Percentiles rank a stretch among this genome's conserved stretches.
Conservation (phyloP, 2,329 filamentous ascomycete genomes). For the Nemania sp. region DNA sequence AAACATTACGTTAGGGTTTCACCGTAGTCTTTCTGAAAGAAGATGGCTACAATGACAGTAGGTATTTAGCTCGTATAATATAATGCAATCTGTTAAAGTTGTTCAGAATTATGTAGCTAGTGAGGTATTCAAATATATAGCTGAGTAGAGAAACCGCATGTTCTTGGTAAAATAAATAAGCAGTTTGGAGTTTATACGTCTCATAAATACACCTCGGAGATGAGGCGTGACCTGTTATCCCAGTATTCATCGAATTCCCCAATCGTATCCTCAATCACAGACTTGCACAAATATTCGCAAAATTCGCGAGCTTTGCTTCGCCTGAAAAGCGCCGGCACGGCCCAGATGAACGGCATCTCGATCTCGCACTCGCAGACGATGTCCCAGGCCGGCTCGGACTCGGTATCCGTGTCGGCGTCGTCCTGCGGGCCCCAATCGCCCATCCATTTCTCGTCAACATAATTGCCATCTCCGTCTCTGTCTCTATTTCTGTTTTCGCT, state of each 20-base stretch:
- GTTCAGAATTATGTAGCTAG: neutral
- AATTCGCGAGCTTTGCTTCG: constrained; percentile 29
- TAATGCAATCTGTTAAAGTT: neutral
- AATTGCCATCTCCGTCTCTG: too few species aligned
- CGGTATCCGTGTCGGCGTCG: constrained; percentile 28
- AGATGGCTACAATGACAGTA: neutral
- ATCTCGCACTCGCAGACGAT: constrained; percentile 34
- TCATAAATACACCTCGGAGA: constrained; percentile 2
- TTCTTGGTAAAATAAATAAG: neutral
- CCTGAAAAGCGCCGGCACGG: constrained; percentile 13
- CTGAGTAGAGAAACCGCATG: neutral
- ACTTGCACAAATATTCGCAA: constrained; percentile 28
- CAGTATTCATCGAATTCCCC: constrained; percentile 17
- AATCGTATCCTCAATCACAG: constrained; percentile 10
- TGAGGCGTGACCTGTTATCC: neutral
- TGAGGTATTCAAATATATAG: neutral
- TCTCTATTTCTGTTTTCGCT: neutral
- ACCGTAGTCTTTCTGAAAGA: neutral
- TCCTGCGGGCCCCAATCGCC: constrained; percentile 21
- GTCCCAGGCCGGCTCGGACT: constrained; percentile 27
- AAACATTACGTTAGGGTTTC: neutral
- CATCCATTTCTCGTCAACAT: neutral
- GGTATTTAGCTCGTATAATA: too few species aligned
- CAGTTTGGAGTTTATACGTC: neutral
- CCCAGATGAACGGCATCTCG: constrained; percentile 29